A percentile compares a stretch with the other conserved stretches of the same genome.
These are phyloP conservation scores for Coniferiporia sulphurascens DNA, from an alignment of 1,284 basidiomycete species.

Conservation along the genomic window DNA sequence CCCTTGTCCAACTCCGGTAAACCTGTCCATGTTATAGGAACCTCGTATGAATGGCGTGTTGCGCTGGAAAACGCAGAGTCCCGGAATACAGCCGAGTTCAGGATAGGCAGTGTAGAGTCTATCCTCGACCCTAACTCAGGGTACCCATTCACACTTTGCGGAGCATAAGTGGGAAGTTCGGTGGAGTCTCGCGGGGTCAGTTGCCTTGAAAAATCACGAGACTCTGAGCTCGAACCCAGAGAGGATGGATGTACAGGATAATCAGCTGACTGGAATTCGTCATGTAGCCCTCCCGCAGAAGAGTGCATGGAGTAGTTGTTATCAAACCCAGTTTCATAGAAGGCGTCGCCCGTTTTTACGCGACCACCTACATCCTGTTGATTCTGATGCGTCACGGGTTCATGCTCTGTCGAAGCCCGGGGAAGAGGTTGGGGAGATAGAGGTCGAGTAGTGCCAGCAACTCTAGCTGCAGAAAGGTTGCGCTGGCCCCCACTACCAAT, in stretches of 20 bases:
- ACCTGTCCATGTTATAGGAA: constrained; percentile 52
- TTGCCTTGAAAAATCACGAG: constrained; percentile 6
- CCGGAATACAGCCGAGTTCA: constrained; percentile 31
- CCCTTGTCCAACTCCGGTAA: constrained; percentile 24
- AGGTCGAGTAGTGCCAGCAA: neutral
- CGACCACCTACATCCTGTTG: neutral
- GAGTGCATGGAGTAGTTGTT: neutral
- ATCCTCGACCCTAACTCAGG: constrained; percentile 22
- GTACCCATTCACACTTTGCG: constrained; percentile 8
- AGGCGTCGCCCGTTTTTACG: constrained; percentile 15
- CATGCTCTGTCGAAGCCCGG: constrained; percentile 15
- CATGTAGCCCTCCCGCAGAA: neutral
- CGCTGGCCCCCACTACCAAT: constrained; percentile 40
- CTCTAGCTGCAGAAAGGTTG: constrained; percentile 11
- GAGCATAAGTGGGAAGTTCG: constrained; percentile 10
- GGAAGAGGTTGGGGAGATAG: neutral
- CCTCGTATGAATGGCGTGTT: constrained; percentile 39
- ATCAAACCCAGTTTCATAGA: constrained; percentile 12
- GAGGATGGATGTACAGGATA: neutral
- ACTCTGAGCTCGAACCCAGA: constrained; percentile 8
- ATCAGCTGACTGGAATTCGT: neutral
- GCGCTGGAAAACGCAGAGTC: constrained; percentile 50
- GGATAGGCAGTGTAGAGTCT: constrained; percentile 37
- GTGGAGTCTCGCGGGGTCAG: constrained; percentile 4
- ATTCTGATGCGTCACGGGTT: neutral